Percentiles rank a stretch among this genome's conserved stretches.
Conservation (phyloP, 371 early-diverging fungal species). For the Conidiobolus incongruus region DNA sequence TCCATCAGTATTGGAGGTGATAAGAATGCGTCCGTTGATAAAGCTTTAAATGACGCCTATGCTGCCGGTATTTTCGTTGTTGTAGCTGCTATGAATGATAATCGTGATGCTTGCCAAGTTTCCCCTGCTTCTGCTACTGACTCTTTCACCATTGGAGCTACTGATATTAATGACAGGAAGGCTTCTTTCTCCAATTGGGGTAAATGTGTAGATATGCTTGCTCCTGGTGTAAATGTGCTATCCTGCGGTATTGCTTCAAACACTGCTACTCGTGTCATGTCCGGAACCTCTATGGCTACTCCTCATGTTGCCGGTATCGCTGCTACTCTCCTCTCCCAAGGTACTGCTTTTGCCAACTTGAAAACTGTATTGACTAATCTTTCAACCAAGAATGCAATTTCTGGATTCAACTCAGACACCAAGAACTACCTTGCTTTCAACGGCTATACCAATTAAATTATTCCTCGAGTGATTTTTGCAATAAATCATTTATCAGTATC, state of each 20-base stretch:
- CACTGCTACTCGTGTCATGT: slow-evolving; percentile 16
- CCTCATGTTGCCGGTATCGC: slow-evolving; percentile 93
- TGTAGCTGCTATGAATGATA: slow-evolving; percentile 46
- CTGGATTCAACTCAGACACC: neutral
- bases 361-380: neutral
- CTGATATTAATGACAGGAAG: slow-evolving; percentile 17
- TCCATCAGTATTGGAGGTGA: slow-evolving; percentile 29
- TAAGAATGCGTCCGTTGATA: slow-evolving; percentile 7
- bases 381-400: neutral
- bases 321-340: neutral
- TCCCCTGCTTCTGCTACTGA: too few relatives aligned
- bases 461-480: too few relatives aligned
- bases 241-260: slow-evolving; percentile 14
- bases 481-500: too few relatives aligned
- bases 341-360: neutral
- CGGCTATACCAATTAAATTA: too few relatives aligned
- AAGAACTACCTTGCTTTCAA: neutral
- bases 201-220: slow-evolving; percentile 32
- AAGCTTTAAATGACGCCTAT: slow-evolving; percentile 20
- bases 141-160: slow-evolving; percentile 46
- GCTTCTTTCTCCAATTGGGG: slow-evolving; percentile 33
- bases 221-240: slow-evolving; percentile 18
- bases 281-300: slow-evolving; percentile 98
- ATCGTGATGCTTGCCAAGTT: slow-evolving; percentile 31
- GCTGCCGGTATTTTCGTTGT: slow-evolving; percentile 26